These are phyloP conservation scores for Microsporum canis DNA, from an alignment of 2,329 filamentous ascomycete species.

Conservation along the genomic window DNA sequence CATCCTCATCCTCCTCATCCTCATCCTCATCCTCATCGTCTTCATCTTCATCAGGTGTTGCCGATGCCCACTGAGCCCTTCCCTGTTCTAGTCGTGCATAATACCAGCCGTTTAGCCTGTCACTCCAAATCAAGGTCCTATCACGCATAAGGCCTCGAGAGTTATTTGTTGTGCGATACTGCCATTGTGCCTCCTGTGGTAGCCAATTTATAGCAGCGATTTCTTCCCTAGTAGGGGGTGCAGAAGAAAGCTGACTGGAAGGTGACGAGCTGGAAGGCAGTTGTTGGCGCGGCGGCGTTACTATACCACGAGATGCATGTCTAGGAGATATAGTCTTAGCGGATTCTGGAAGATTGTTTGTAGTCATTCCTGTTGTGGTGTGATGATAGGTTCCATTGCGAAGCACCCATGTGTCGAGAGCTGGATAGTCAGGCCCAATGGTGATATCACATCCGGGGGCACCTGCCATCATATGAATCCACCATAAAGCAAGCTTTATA, in stretches of 20 bases:
- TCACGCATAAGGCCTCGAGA: not conserved
- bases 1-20: not conserved
- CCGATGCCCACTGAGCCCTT: not conserved
- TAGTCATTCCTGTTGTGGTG: not conserved
- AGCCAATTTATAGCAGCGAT: not conserved
- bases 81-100: not conserved
- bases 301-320: not conserved
- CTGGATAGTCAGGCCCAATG: slow-evolving; percentile 2
- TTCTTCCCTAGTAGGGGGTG: not conserved
- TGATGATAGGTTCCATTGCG: not conserved
- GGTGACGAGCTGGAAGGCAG: not conserved
- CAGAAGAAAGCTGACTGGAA: not conserved
- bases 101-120: not conserved
- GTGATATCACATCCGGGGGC: slow-evolving; percentile 6
- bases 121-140: not conserved
- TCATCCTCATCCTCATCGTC: not conserved
- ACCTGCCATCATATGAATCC: slow-evolving; percentile 12
- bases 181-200: not conserved
- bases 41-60: not conserved
- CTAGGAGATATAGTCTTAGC: not conserved
- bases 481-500: slow-evolving; percentile 11
- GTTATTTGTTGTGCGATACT: not conserved
- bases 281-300: not conserved
- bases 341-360: not conserved
- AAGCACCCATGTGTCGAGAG: slow-evolving; percentile 5